Evolutionary conservation across 768 basidiomycete species (phyloP).

Genomic region (Pleurotus eryngii): DNA sequence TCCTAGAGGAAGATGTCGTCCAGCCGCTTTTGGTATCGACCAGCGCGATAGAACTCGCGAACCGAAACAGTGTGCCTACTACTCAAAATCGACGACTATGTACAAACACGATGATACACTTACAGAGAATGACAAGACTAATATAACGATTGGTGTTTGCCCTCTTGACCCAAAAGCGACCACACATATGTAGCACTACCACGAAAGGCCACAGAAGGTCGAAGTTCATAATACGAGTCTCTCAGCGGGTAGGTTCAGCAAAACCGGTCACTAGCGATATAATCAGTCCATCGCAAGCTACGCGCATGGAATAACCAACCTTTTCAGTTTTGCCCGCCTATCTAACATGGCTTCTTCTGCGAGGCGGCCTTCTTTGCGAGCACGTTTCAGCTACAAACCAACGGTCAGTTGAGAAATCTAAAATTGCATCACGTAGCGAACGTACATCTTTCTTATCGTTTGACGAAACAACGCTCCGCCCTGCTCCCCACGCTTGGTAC

Average conservation of each 20-base stretch:
- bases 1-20: constrained; percentile 94
- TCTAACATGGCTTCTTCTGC: constrained; percentile 81
- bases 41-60: constrained; percentile 90
- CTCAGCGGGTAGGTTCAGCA: constrained; percentile 29
- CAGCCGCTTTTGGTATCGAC: constrained; percentile 95
- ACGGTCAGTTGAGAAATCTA: neutral
- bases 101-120: constrained; percentile 60
- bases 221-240: neutral
- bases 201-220: neutral
- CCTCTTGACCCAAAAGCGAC: no score
- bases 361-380: constrained; percentile 75
- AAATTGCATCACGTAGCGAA: constrained; percentile 2
- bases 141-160: neutral
- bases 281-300: neutral
- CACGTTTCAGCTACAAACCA: constrained; percentile 62
- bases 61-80: constrained; percentile 98
- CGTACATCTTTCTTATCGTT: constrained; percentile 74
- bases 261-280: constrained; percentile 42
- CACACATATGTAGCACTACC: no score
- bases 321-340: constrained; percentile 79
- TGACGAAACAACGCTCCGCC: constrained; percentile 62
- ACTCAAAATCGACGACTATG: constrained; percentile 94
- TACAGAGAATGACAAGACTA: neutral
- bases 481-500: constrained; percentile 85
- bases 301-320: constrained; percentile 35